These are phyloP conservation scores for Aristolochia californica DNA, from an alignment of 164 flowering plant genomes.

Conservation along the genomic window DNA sequence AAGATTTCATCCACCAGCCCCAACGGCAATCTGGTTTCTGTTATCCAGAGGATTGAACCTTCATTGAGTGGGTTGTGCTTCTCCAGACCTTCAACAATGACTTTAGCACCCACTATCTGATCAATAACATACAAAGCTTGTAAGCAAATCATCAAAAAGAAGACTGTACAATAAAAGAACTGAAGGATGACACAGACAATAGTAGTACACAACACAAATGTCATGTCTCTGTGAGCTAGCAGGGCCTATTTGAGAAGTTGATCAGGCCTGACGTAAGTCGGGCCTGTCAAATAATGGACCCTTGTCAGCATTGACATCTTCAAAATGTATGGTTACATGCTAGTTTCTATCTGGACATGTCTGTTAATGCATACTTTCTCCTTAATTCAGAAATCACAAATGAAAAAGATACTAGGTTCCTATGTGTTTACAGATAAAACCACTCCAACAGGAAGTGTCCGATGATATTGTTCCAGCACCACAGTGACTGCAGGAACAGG, in stretches of 20 bases:
- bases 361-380: neutral
- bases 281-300: neutral
- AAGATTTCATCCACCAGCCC: slow-evolving; percentile 86
- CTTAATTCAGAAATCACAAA: neutral
- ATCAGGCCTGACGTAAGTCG: neutral
- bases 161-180: neutral
- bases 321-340: neutral
- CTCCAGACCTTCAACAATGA: slow-evolving; percentile 83
- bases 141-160: neutral
- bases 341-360: neutral
- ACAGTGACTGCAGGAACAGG: slow-evolving; percentile 64
- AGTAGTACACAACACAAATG: neutral
- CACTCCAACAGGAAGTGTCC: slow-evolving; percentile 64
- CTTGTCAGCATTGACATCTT: neutral
- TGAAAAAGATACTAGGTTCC: neutral
- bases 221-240: neutral
- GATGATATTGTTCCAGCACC: slow-evolving; percentile 51
- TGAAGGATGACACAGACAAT: neutral
- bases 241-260: neutral
- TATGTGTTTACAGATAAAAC: slow-evolving; percentile 54
- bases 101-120: slow-evolving; percentile 67
- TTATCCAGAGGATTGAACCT: slow-evolving; percentile 92
- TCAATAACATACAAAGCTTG: slow-evolving; percentile 1
- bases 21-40: slow-evolving; percentile 54
- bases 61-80: slow-evolving; percentile 84